Conservation (phyloP, 176 grass and related monocot species). For the Ensete glaucum region DNA sequence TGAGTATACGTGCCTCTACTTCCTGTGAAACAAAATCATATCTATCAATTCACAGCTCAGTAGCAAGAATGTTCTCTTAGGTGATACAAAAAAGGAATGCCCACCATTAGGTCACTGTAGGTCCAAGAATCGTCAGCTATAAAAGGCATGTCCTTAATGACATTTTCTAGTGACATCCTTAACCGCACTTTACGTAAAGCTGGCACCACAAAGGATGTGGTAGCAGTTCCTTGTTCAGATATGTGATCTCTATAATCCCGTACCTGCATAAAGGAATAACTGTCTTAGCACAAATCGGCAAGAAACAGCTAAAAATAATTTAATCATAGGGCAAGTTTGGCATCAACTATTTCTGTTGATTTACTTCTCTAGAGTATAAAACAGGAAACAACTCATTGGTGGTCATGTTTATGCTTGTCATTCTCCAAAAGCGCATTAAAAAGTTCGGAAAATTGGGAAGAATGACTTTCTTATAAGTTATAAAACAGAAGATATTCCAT, state of each 20-base stretch:
- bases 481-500: no score
- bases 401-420: no score
- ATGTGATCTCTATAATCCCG: constrained; percentile 50
- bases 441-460: no score
- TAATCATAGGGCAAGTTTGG: not conserved
- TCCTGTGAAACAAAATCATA: constrained; percentile 37
- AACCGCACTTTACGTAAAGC: constrained; percentile 68
- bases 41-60: not conserved
- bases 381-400: no score
- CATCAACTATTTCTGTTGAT: not conserved
- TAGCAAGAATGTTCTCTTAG: not conserved
- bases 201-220: constrained; percentile 43
- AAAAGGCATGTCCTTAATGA: constrained; percentile 67
- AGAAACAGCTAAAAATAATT: constrained; percentile 2
- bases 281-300: not conserved
- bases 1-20: constrained; percentile 77
- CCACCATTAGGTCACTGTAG: constrained; percentile 90
- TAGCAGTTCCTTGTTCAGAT: constrained; percentile 37
- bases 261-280: constrained; percentile 41
- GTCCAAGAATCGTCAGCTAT: constrained; percentile 97
- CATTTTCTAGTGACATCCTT: constrained; percentile 90
- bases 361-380: not conserved
- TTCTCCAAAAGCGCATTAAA: no score
- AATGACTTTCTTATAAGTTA: no score
- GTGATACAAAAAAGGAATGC: constrained; percentile 17